phyloP scores from a whole-genome alignment of 805 yeast genomes.

The Sporopachydermia lactativora region DNA sequence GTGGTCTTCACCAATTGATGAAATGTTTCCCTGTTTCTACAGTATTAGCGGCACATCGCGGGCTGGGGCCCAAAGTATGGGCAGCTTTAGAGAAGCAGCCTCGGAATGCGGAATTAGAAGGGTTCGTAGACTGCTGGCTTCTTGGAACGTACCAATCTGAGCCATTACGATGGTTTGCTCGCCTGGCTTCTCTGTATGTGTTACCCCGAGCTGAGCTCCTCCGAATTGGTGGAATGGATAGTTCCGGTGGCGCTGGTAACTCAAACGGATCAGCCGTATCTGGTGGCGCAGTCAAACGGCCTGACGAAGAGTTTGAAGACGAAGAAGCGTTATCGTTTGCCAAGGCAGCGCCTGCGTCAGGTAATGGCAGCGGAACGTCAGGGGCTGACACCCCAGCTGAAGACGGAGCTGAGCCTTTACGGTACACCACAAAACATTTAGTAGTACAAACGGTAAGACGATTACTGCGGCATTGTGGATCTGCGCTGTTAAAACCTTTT shows the following conservation, averaged over 20 bases:
- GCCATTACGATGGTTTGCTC: conserved; percentile 39
- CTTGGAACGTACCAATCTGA: conserved; percentile 31
- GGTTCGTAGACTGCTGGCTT: conserved; percentile 46
- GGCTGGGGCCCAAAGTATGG: conserved; percentile 47
- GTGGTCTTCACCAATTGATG: conserved; percentile 43
- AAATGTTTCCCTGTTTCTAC: conserved; percentile 34
- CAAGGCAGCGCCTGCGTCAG: not conserved
- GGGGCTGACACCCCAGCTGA: not conserved
- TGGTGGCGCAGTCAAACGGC: not conserved
- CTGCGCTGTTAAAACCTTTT: conserved; percentile 22
- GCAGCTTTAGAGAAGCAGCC: conserved; percentile 34
- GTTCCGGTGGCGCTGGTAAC: not conserved
- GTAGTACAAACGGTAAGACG: not conserved
- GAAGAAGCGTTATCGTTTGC: not conserved
- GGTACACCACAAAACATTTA: not conserved
- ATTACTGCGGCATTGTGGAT: conserved; percentile 23
- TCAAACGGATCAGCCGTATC: conserved; percentile 2
- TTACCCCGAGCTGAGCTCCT: conserved; percentile 29
- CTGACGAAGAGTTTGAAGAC: not conserved
- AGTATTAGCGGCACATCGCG: conserved; percentile 26
- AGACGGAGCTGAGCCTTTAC: too few relatives aligned
- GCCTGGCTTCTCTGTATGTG: conserved; percentile 35
- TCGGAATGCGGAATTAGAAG: conserved; percentile 26
- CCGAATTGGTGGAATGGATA: conserved; percentile 14
- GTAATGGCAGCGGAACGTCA: not conserved